Evolutionary conservation across 805 yeast genomes (phyloP), one percentile per base, ranked within the genome.

Genomic region (Lipomyces yamadae): DNA sequence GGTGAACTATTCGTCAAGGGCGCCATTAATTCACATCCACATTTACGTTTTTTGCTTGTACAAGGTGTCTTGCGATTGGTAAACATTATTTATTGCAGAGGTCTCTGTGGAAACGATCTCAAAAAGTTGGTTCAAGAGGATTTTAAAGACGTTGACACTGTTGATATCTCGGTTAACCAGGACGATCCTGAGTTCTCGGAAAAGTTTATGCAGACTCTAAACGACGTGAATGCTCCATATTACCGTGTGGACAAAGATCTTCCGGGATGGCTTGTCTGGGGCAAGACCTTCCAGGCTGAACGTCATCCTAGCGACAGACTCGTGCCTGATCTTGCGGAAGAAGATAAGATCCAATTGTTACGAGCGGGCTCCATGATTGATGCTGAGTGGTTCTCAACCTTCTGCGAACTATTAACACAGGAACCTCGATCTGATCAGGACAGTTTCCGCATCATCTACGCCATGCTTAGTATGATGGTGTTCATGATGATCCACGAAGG

Each of bases 241-340:
- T 91, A 78, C 72, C 81, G 88, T 70, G 92, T 89, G 72, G 82
- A 83, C 37, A 84, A 83, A 61, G 78, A 83, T 2, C 82, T 80
- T 73, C 78, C 80, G 7, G 95, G 96, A 0, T 89, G 92, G 86
- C 76, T 90, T 7, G 88, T 89, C 61, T 91, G 97, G 97, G 90
- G 87, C 13, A 77, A 85, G 24, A 71, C 78, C 0, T 73, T 86
- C 24, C 79, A 78, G 2, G 76, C 74, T 5, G 77, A 78, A 4
- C 74, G 70, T 2, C 72, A 72, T 24, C 62, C 72, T 0, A 48
- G 67, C 30, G 32, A 72, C 6, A 65, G 66, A 0, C 33, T 54
- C n/a, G 53, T 57, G 10, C 33, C 54, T 5, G 18, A 76, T 0
- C 77, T 88, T 24, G 78, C 73, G 15, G 78, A 74, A 0, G 62